phyloP scores from a whole-genome alignment of 2,329 filamentous ascomycete species.

The Exophiala lecanii-corni region DNA sequence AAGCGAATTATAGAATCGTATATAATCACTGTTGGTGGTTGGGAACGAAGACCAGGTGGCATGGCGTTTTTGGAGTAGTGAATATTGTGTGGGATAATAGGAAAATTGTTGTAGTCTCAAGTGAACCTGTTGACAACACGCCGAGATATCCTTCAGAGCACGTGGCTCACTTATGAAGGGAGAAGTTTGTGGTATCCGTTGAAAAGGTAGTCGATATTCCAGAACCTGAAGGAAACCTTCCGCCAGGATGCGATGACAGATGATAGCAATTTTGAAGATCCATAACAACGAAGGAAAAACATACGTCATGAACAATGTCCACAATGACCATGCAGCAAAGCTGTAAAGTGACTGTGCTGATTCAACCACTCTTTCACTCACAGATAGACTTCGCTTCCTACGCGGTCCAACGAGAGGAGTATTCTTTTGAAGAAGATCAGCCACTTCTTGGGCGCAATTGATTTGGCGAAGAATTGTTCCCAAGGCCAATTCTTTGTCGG shows the following conservation, averaged over 20 bases:
- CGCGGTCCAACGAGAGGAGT: constrained; percentile 77
- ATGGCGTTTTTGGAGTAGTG: constrained; percentile 82
- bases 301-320: constrained; percentile 71
- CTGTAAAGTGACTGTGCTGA: constrained; percentile 70
- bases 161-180: constrained; percentile 62
- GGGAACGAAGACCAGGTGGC: constrained; percentile 94
- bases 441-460: constrained; percentile 91
- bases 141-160: constrained; percentile 90
- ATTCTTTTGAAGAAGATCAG: constrained; percentile 81
- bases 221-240: constrained; percentile 74
- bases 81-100: constrained; percentile 97
- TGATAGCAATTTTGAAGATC: constrained; percentile 70
- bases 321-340: constrained; percentile 33
- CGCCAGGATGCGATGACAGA: constrained; percentile 73
- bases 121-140: constrained; percentile 94
- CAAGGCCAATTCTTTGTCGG: constrained; percentile 76
- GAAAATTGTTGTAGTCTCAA: constrained; percentile 97
- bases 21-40: constrained; percentile 93
- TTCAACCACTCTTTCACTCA: constrained; percentile 89
- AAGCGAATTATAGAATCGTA: constrained; percentile 96
- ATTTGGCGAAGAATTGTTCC: constrained; percentile 83
- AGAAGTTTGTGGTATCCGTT: constrained; percentile 11
- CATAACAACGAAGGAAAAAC: constrained; percentile 70
- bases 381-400: constrained; percentile 78
- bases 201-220: constrained; percentile 62